phyloP scores from a whole-genome alignment of 116 monocot species.

The Cymodocea nodosa region DNA sequence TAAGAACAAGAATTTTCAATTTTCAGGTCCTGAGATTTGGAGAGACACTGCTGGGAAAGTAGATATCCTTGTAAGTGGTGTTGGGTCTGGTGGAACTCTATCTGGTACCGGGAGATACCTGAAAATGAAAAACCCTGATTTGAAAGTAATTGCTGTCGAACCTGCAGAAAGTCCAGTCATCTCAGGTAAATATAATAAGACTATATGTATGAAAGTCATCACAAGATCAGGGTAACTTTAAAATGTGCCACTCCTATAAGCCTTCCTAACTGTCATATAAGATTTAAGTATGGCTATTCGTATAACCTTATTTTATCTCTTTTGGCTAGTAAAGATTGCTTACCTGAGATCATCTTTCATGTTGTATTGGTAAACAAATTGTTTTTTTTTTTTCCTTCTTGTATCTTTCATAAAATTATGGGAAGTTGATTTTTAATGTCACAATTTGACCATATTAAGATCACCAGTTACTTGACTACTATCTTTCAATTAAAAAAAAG shows the following conservation, averaged over 20 bases:
- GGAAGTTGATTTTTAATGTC: too few relatives aligned
- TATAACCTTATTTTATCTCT: too few relatives aligned
- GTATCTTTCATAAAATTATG: too few relatives aligned
- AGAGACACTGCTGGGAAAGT: conserved; percentile 87
- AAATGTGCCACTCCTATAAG: too few relatives aligned
- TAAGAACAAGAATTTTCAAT: not conserved
- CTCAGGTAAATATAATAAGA: conserved; percentile 41
- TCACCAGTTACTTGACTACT: too few relatives aligned
- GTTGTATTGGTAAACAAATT: too few relatives aligned
- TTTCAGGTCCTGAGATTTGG: conserved; percentile 95
- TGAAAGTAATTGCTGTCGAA: conserved; percentile 80
- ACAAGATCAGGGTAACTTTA: not conserved
- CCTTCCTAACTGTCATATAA: not conserved
- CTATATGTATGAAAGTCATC: not conserved
- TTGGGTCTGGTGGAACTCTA: conserved; percentile 82
- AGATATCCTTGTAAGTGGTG: conserved; percentile 62
- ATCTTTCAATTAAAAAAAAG: too few relatives aligned
- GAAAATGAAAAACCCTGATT: conserved; percentile 57
- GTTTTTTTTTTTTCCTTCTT: too few relatives aligned
- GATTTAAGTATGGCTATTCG: not conserved
- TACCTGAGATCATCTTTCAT: too few relatives aligned
- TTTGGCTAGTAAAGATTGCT: too few relatives aligned
- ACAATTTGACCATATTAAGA: too few relatives aligned
- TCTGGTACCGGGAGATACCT: conserved; percentile 66
- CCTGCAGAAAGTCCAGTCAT: conserved; percentile 83